These are phyloP conservation scores for Tricholoma furcatifolium DNA, from an alignment of 768 basidiomycete genomes.

Conservation along the genomic window DNA sequence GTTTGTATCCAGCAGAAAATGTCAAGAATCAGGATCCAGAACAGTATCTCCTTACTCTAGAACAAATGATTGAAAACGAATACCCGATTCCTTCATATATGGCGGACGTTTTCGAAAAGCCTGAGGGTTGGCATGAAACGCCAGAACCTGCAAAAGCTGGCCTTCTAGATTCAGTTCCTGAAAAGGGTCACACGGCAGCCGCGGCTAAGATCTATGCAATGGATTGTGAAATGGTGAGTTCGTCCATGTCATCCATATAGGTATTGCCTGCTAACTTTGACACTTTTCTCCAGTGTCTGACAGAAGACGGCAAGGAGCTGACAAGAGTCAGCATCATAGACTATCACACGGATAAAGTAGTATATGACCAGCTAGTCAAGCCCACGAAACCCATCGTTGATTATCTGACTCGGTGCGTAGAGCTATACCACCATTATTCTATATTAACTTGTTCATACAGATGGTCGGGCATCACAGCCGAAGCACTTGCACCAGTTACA, in stretches of 20 bases:
- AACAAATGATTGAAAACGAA: conserved; percentile 93
- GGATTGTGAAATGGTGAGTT: conserved; percentile 94
- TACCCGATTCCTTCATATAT: conserved; percentile 89
- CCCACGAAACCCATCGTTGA: conserved; percentile 82
- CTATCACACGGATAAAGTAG: conserved; percentile 61
- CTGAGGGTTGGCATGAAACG: conserved; percentile 81
- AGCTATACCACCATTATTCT: too few species aligned
- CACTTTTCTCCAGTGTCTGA: conserved; percentile 61
- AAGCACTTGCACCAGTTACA: conserved; percentile 62
- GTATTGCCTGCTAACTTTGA: not conserved
- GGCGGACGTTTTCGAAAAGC: conserved; percentile 64
- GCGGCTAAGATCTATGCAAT: conserved; percentile 70
- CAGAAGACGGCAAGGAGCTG: conserved; percentile 87
- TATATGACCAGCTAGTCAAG: conserved; percentile 90
- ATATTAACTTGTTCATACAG: conserved; percentile 32
- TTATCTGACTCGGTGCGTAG: conserved; percentile 82
- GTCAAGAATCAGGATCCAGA: conserved; percentile 62
- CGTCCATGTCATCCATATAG: too few species aligned
- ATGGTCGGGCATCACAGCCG: conserved; percentile 92
- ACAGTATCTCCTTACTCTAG: conserved; percentile 70
- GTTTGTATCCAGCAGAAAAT: conserved; percentile 49
- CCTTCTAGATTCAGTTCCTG: conserved; percentile 24
- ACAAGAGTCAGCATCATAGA: conserved; percentile 86
- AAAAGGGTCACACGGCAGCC: conserved; percentile 24
- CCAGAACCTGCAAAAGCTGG: conserved; percentile 43